Evolutionary conservation across 805 yeast genomes (phyloP).

Genomic region (Saturnispora bothae): DNA sequence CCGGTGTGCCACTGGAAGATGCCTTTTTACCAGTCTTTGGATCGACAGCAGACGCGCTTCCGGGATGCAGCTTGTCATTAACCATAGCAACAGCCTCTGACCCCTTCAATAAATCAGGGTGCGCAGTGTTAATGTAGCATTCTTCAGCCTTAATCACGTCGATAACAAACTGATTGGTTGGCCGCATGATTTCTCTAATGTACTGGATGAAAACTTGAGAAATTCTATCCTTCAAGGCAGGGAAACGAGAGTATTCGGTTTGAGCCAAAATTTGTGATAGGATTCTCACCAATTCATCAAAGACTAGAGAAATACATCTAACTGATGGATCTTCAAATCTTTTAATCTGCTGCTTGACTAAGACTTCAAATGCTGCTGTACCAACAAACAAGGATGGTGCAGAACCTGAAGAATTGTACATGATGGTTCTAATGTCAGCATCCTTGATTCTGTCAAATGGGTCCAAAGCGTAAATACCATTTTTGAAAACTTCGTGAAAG

Average conservation of each 20-base stretch:
- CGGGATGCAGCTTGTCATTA: slow-evolving; percentile 75
- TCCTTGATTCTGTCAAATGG: slow-evolving; percentile 96
- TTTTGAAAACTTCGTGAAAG: slow-evolving; percentile 90
- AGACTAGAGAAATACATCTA: slow-evolving; percentile 80
- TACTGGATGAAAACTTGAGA: slow-evolving; percentile 70
- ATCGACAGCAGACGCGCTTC: slow-evolving; percentile 61
- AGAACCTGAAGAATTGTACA: slow-evolving; percentile 94
- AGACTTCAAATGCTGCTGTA: slow-evolving; percentile 91
- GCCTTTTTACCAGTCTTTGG: slow-evolving; percentile 71
- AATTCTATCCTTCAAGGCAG: slow-evolving; percentile 79
- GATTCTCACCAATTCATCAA: slow-evolving; percentile 90
- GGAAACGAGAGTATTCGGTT: slow-evolving; percentile 80
- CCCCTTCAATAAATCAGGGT: slow-evolving; percentile 91
- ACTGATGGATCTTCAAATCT: slow-evolving; percentile 91
- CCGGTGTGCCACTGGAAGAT: slow-evolving; percentile 15
- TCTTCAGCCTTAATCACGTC: slow-evolving; percentile 84
- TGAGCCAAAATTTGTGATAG: slow-evolving; percentile 73
- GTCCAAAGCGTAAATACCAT: slow-evolving; percentile 83
- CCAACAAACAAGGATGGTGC: slow-evolving; percentile 95
- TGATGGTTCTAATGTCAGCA: slow-evolving; percentile 89
- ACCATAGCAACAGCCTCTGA: slow-evolving; percentile 91
- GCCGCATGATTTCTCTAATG: slow-evolving; percentile 66
- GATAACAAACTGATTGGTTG: slow-evolving; percentile 75
- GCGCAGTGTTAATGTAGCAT: slow-evolving; percentile 94
- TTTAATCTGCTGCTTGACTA: slow-evolving; percentile 85